Evolutionary conservation across 371 early-diverging fungal species (phyloP), one percentile per base, ranked within the genome.

Genomic region (Syncephalastrum sp.): DNA sequence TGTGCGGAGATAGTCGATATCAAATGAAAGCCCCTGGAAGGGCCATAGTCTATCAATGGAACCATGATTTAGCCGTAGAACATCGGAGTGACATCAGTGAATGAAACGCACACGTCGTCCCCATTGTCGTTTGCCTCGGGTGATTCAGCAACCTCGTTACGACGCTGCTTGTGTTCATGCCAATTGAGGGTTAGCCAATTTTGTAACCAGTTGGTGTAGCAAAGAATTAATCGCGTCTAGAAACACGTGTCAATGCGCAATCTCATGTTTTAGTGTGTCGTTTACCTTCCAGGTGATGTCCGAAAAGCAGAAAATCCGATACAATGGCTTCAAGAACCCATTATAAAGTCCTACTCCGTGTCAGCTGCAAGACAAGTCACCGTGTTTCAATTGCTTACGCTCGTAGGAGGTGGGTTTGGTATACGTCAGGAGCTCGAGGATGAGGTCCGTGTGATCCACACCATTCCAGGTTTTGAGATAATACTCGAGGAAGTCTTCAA

Each of bases 401-500:
- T 77, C 65, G 59, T 56, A 82, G 1, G 68, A 53, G 15, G 61
- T 53, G 23, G 85, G 85, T 33, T 77, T 70, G 6, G 79, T 53
- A 57, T 63, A 82, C 0, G 72, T 69, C 0, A 84, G 41, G 13
- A 84, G 55, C 17, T 72, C 72, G 50, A 84, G 76, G 23, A 84
- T 74, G 33, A 79, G 75, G 19, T 75, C 63, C 19, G 61, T 59
- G 55, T 75, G 61, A 3, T 82, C 77, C 24, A 72, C 47, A 24
- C 85, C 85, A 54, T 81, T 78, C 85, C 85, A 84, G 2, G 64
- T 67, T 14, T 54, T 55, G 4, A 84, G 24, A 52, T 72, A 82
- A 1, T 68, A 61, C 42, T 53, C 51, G n/a, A 84, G 48, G 60
- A 82, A 82, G 5, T 38, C 50, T 44, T 84, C 76, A 24, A 84